A percentile compares a stretch with the other conserved stretches of the same genome.
These are phyloP conservation scores for Verruconis gallopava DNA, from an alignment of 2,329 filamentous ascomycete species.

Conservation along the genomic window DNA sequence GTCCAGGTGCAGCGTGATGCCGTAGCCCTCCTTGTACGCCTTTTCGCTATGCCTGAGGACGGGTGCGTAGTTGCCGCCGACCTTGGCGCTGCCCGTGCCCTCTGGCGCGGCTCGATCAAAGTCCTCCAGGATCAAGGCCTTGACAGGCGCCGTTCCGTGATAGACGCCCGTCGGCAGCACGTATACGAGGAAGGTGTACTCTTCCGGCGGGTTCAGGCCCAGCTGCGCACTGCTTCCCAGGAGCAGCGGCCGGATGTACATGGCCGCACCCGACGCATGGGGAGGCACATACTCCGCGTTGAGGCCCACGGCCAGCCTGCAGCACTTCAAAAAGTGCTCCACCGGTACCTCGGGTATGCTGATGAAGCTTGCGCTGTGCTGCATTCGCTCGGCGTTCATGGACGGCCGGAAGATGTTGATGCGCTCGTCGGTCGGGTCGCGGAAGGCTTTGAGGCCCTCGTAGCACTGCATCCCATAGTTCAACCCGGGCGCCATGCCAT, in stretches of 20 bases:
- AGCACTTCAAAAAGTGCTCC: conserved; percentile 61
- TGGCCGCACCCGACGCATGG: conserved; percentile 72
- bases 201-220: conserved; percentile 73
- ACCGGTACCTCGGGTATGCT: conserved; percentile 71
- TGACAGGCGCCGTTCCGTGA: conserved; percentile 80
- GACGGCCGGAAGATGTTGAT: conserved; percentile 83
- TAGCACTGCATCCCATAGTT: conserved; percentile 97
- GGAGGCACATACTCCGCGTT: conserved; percentile 90
- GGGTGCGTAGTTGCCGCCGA: conserved; percentile 92
- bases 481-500: conserved; percentile 87
- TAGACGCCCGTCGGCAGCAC: conserved; percentile 89
- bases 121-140: conserved; percentile 75
- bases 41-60: conserved; percentile 78
- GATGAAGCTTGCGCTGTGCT: conserved; percentile 70
- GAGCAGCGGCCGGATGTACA: conserved; percentile 84
- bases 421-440: conserved; percentile 50
- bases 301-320: conserved; percentile 67
- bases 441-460: conserved; percentile 97
- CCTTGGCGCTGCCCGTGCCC: conserved; percentile 81
- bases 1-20: conserved; percentile 91
- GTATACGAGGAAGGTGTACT: conserved; percentile 84
- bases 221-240: conserved; percentile 83
- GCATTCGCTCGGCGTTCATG: conserved; percentile 73
- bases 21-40: conserved; percentile 65
- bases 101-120: conserved; percentile 90